A percentile compares a stretch with the other conserved stretches of the same genome.
These are phyloP conservation scores for Thraustochytrium sp. DNA, from an alignment of 352 stramenopile species.

Conservation along the genomic window DNA sequence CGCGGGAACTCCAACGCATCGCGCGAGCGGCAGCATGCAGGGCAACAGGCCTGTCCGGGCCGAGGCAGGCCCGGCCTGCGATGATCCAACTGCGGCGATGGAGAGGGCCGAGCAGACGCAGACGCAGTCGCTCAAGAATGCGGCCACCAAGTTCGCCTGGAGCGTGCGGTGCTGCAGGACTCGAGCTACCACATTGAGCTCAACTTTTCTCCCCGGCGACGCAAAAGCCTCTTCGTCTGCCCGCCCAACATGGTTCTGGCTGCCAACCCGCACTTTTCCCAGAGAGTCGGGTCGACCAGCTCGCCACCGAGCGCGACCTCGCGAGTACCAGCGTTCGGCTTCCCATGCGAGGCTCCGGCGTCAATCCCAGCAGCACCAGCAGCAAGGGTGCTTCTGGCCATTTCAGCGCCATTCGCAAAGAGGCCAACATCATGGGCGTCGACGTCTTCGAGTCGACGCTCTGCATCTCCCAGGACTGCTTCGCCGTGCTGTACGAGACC, in stretches of 20 bases:
- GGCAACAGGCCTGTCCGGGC: background rate
- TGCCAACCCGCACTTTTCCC: no score
- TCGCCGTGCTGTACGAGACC: background rate
- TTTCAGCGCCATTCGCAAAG: background rate
- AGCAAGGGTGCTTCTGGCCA: background rate
- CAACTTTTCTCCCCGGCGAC: background rate
- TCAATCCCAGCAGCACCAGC: no score
- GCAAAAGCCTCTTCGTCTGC: no score
- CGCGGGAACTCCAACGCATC: background rate
- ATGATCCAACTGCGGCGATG: background rate
- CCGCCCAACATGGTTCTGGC: no score
- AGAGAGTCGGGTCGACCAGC: no score
- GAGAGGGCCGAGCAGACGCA: background rate
- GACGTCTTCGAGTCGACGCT: background rate
- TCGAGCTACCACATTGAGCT: background rate
- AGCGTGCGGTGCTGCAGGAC: background rate
- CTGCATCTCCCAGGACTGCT: background rate
- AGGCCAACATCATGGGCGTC: background rate
- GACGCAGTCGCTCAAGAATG: background rate
- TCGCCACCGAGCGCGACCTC: no score
- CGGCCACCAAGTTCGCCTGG: background rate
- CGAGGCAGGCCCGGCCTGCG: background rate
- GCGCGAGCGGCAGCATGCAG: background rate
- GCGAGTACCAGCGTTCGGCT: no score
- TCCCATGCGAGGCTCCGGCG: no score